Base-by-base conservation (phyloP, 352 stramenopile species). In the Lagenidium sp. region DNA sequence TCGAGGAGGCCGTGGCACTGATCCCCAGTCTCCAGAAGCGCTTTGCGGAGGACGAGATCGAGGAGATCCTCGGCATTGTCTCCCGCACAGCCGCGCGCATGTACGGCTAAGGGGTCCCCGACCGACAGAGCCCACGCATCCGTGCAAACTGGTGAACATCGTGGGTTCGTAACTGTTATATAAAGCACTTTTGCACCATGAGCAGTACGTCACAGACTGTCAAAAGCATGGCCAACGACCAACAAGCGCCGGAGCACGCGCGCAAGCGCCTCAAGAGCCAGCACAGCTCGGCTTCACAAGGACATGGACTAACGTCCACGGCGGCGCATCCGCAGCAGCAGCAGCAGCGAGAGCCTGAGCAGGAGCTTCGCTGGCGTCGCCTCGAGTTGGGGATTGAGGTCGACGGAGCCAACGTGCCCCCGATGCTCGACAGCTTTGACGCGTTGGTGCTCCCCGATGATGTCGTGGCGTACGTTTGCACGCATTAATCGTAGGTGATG, bases 11-110 rank as follows among this genome's bases (percentile, higher is more conserved):
- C 24, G 77, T 90, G 19, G 80, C 83, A 49, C 63, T 95, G 29
- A 91, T 95, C 40, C 83, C 83, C 41, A 94, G 80, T 55, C 61
- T 95, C 26, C 77, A 94, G 49, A 92, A 91, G 62, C 74, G 76
- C 42, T 92, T 94, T 31, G 78, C 70, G 6, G 83, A 94, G 45
- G 82, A 94, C 34, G 82, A 95, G 58, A 92, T 95, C 41, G 82
- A 95, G 52, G 83, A 95, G 53, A 92, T 95, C 35, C 46, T 95
- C 19, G 70, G 71, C 29, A 94, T 92, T 44, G 83, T 95, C 29
- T 91, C 80, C 37, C 78, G 83, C 42, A 91, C 81, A 24, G 79
- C 83, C 1, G 83, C 82, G 23, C 78, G 82, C 45, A 95, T 94
- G 82, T 91, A 88, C 51, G 71, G 71, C 42, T 88, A 51, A 61